Conservation (phyloP, 257 asterid species). For the Jaltomata sinuosa region DNA sequence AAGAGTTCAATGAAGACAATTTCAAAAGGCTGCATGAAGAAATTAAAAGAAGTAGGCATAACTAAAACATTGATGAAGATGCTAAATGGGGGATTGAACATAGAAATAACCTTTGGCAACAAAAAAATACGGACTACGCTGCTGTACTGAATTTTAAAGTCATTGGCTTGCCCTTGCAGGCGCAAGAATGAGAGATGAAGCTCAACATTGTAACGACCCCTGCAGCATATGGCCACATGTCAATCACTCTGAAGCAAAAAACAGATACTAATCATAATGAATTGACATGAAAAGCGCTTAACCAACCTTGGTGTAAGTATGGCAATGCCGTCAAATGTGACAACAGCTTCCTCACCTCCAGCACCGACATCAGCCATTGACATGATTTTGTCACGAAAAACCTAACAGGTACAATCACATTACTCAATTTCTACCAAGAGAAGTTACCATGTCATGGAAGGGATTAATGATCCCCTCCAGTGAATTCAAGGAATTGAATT, state of each 20-base stretch:
- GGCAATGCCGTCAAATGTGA: slow-evolving; percentile 81
- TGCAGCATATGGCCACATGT: slow-evolving; percentile 19
- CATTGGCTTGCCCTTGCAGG: slow-evolving; percentile 98
- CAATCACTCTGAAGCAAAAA: slow-evolving; percentile 11
- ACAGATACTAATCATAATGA: background rate
- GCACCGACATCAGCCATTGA: slow-evolving; percentile 93
- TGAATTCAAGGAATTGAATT: background rate
- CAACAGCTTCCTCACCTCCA: slow-evolving; percentile 96
- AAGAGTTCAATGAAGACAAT: background rate
- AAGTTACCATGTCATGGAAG: background rate
- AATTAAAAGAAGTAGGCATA: background rate
- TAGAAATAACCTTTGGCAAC: slow-evolving; percentile 77
- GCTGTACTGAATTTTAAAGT: slow-evolving; percentile 96
- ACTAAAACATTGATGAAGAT: background rate
- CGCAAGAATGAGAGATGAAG: slow-evolving; percentile 94
- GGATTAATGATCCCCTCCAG: background rate
- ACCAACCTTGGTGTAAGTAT: slow-evolving; percentile 88
- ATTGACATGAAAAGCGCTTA: background rate
- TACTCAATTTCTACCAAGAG: background rate
- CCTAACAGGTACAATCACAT: slow-evolving; percentile 28
- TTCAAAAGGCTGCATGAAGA: background rate
- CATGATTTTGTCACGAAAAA: slow-evolving; percentile 76
- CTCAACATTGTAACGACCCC: slow-evolving; percentile 91
- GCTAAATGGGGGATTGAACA: background rate
- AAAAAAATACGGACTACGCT: slow-evolving; percentile 88